phyloP scores from a whole-genome alignment of 2,329 filamentous ascomycete species.

The Aspergillus melleus region DNA sequence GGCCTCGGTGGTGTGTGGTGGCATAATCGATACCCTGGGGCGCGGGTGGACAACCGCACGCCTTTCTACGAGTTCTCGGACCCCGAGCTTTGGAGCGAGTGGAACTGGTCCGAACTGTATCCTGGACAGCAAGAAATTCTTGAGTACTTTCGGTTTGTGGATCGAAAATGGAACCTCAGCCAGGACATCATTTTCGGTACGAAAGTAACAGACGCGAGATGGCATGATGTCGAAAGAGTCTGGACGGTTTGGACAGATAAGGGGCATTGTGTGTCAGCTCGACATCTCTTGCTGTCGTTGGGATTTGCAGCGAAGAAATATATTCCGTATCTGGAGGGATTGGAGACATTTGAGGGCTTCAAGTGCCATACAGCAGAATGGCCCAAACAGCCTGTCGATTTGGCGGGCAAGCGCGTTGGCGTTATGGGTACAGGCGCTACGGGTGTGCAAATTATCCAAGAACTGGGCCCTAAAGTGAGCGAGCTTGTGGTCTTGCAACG shows the following conservation, averaged over 20 bases:
- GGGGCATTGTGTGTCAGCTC: too few species aligned
- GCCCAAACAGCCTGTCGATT: slow-evolving; percentile 48
- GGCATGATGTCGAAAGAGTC: too few species aligned
- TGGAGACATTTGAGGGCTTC: slow-evolving; percentile 49
- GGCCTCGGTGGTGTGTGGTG: slow-evolving; percentile 47
- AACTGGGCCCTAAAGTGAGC: slow-evolving; percentile 53
- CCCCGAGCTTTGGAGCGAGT: slow-evolving; percentile 48
- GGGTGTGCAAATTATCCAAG: slow-evolving; percentile 60
- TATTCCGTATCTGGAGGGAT: slow-evolving; percentile 40
- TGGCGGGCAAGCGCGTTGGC: slow-evolving; percentile 51
- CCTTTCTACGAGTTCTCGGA: slow-evolving; percentile 54
- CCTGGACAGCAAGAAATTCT: slow-evolving; percentile 39
- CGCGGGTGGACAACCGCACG: slow-evolving; percentile 49
- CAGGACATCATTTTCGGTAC: slow-evolving; percentile 48
- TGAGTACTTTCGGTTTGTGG: slow-evolving; percentile 50
- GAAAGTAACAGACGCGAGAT: slow-evolving; percentile 32
- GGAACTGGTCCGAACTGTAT: slow-evolving; percentile 40
- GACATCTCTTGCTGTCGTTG: background rate
- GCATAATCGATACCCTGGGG: slow-evolving; percentile 47
- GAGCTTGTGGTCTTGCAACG: slow-evolving; percentile 58
- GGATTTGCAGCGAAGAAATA: slow-evolving; percentile 46
- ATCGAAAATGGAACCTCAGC: slow-evolving; percentile 43
- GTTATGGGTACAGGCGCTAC: slow-evolving; percentile 58
- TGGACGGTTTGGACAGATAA: too few species aligned
- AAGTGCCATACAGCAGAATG: slow-evolving; percentile 58